Conservation (phyloP, 2,329 filamentous ascomycete species). For the Pseudocercospora crystallina region DNA sequence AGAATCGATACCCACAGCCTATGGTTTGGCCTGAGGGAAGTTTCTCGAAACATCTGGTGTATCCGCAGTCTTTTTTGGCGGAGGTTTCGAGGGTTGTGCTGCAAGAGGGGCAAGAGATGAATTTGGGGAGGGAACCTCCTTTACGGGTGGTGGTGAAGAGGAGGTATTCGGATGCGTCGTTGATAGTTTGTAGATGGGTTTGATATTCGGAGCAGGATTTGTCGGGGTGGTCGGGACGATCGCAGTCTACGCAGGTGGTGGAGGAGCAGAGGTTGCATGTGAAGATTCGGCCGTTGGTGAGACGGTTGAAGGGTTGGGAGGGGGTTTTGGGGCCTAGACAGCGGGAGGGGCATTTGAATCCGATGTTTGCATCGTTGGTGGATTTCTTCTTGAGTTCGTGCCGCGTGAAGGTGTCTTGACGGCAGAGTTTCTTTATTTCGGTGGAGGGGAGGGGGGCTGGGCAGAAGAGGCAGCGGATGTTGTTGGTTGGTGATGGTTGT, state of each 20-base stretch:
- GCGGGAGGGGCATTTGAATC: constrained; percentile 12
- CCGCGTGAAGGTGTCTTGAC: too few relatives aligned
- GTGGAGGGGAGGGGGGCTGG: background rate
- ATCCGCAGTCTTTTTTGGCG: constrained; percentile 9
- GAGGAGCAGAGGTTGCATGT: constrained; percentile 16
- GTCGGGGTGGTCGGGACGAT: constrained; percentile 14
- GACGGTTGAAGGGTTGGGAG: constrained; percentile 5
- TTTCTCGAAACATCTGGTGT: constrained; percentile 1
- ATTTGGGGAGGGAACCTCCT: too few relatives aligned
- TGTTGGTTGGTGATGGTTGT: background rate
- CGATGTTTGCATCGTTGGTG: too few relatives aligned
- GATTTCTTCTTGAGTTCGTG: too few relatives aligned
- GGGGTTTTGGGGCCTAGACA: constrained; percentile 3
- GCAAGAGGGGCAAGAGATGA: too few relatives aligned
- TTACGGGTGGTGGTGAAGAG: too few relatives aligned
- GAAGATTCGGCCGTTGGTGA: constrained; percentile 20
- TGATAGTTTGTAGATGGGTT: too few relatives aligned
- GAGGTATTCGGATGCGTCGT: too few relatives aligned
- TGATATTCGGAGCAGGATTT: constrained; percentile 9
- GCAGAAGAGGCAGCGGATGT: constrained; percentile 23
- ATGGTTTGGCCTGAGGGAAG: background rate
- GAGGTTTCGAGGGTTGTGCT: too few relatives aligned
- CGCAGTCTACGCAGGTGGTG: constrained; percentile 13
- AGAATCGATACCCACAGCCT: constrained; percentile 20
- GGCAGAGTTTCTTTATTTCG: background rate